phyloP scores from a whole-genome alignment of 345 rosid species.

The Heritiera fomes region DNA sequence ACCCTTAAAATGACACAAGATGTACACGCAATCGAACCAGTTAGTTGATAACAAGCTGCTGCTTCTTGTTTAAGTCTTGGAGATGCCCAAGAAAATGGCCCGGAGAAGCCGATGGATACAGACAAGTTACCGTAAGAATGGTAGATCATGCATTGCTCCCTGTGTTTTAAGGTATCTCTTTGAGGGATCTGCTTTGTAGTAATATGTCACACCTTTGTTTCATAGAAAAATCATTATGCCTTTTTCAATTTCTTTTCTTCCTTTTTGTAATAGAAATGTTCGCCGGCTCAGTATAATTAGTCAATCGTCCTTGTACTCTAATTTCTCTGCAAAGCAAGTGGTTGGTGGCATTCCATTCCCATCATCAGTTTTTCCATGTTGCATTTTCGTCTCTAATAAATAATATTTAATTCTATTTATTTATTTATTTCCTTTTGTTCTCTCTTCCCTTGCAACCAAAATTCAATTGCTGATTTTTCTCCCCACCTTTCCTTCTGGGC shows the following conservation, averaged over 20 bases:
- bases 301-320: conserved; percentile 29
- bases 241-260: conserved; percentile 19
- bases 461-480: neutral
- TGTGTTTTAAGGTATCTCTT: conserved; percentile 35
- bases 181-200: conserved; percentile 57
- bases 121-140: conserved; percentile 40
- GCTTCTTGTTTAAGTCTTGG: conserved; percentile 13
- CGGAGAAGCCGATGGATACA: conserved; percentile 30
- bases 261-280: conserved; percentile 38
- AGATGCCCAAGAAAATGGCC: conserved; percentile 30
- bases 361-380: conserved; percentile 30
- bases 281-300: conserved; percentile 25
- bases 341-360: conserved; percentile 37
- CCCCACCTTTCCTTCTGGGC: too few species aligned
- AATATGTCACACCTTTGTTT: conserved; percentile 51
- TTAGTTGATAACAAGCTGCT: conserved; percentile 4
- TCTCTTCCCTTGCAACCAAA: neutral
- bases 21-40: neutral
- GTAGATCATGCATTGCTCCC: conserved; percentile 36
- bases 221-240: conserved; percentile 48
- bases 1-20: neutral
- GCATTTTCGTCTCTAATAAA: conserved; percentile 23
- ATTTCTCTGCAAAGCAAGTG: conserved; percentile 34
- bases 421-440: too few species aligned
- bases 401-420: conserved; percentile 12